These are phyloP conservation scores for Epichloe hybrida DNA, from an alignment of 2,329 filamentous ascomycete genomes.

Conservation along the genomic window DNA sequence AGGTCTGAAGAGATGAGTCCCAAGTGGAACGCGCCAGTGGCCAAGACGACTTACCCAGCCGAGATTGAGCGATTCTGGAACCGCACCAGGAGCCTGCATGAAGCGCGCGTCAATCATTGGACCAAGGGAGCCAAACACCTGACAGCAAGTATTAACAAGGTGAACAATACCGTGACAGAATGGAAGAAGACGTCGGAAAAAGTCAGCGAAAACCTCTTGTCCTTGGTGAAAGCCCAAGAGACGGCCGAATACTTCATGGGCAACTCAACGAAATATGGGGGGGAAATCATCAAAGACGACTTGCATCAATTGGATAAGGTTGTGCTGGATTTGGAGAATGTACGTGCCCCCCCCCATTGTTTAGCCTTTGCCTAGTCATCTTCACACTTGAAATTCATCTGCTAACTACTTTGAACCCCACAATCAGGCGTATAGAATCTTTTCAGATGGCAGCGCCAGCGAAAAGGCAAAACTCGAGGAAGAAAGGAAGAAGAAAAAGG, in stretches of 20 bases:
- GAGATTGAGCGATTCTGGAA: constrained; percentile 2
- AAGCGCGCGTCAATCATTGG: neutral
- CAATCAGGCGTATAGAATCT: neutral
- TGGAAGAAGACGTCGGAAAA: neutral
- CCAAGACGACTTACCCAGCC: neutral
- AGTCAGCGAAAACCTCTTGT: neutral
- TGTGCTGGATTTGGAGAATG: neutral
- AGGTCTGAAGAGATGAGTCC: neutral
- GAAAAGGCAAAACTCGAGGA: neutral
- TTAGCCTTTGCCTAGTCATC: neutral
- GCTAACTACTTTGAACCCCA: neutral
- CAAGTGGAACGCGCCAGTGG: constrained; percentile 2
- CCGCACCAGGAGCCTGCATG: neutral
- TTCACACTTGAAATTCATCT: neutral
- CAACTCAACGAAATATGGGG: neutral
- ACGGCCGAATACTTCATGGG: neutral
- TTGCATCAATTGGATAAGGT: neutral
- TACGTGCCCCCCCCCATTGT: neutral
- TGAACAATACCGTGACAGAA: neutral
- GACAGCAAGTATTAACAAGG: neutral
- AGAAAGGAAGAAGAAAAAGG: neutral
- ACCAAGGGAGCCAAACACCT: neutral
- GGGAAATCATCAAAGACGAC: constrained; percentile 1
- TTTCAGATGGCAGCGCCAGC: neutral
- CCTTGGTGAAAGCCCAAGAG: neutral